These are phyloP conservation scores for Spinellus fusiger DNA, from an alignment of 192 early-diverging fungal genomes.

Conservation along the genomic window DNA sequence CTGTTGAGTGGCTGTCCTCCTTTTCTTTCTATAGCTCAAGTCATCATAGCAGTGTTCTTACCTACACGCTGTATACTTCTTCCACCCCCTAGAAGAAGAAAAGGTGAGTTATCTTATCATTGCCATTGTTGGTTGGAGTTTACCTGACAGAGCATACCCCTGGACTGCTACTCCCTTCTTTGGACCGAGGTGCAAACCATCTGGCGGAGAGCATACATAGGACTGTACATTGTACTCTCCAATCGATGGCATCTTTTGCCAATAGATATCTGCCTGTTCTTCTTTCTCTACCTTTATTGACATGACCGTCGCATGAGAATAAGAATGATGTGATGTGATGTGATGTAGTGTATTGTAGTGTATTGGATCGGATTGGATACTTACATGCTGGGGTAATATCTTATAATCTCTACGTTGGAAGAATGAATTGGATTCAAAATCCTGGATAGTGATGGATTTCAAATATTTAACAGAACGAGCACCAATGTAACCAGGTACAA, in stretches of 20 bases:
- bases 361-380: slow-evolving; percentile 2
- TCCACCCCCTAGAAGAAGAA: slow-evolving; percentile 55
- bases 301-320: neutral
- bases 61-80: slow-evolving; percentile 67
- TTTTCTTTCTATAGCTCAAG: slow-evolving; percentile 17
- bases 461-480: slow-evolving; percentile 91
- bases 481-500: slow-evolving; percentile 89
- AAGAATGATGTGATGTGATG: slow-evolving; percentile 34
- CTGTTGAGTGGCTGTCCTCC: neutral
- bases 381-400: slow-evolving; percentile 69
- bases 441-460: slow-evolving; percentile 58
- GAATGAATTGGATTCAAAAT: slow-evolving; percentile 59
- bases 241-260: slow-evolving; percentile 43
- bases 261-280: slow-evolving; percentile 43
- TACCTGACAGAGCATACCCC: slow-evolving; percentile 71
- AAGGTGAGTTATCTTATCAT: neutral
- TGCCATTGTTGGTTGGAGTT: neutral
- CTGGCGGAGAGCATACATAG: slow-evolving; percentile 63
- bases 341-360: slow-evolving; percentile 28
- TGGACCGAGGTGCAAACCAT: slow-evolving; percentile 39
- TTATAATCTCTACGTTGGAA: slow-evolving; percentile 82
- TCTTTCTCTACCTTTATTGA: slow-evolving; percentile 7
- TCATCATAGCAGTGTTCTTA: slow-evolving; percentile 26
- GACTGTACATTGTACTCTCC: slow-evolving; percentile 82
- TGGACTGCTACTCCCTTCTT: slow-evolving; percentile 41